A percentile compares a stretch with the other conserved stretches of the same genome.
Evolutionary conservation across 116 monocot genomes (phyloP).

Genomic region (Cymodocea nodosa): DNA sequence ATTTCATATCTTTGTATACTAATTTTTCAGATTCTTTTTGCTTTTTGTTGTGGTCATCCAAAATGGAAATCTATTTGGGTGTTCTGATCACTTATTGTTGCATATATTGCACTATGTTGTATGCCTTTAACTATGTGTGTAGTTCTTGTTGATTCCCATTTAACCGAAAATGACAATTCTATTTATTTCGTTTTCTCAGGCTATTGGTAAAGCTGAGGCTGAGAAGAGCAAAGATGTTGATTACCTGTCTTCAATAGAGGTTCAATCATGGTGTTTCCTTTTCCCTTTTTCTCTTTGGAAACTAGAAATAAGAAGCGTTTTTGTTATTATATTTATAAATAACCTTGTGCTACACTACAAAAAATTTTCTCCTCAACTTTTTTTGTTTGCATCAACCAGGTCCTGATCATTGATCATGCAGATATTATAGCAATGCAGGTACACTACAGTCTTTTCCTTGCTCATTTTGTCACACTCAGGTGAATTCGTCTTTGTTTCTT

Average conservation of each 20-base stretch:
- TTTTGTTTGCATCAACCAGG: conserved; percentile 13
- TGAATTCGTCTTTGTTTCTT: neutral
- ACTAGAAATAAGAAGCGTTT: neutral
- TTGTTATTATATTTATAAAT: neutral
- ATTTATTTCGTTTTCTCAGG: conserved; percentile 23
- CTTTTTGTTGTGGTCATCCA: too few species aligned
- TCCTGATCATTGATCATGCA: conserved; percentile 94
- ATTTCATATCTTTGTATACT: too few species aligned
- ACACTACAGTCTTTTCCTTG: neutral
- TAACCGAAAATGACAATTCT: neutral
- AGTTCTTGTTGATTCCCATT: too few species aligned
- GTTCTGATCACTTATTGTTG: too few species aligned
- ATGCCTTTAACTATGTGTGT: too few species aligned
- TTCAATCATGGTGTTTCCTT: conserved; percentile 3
- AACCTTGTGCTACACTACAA: too few species aligned
- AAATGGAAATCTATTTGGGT: too few species aligned
- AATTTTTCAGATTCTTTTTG: too few species aligned
- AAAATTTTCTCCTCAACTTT: neutral
- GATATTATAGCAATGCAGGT: conserved; percentile 98
- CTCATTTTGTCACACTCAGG: neutral
- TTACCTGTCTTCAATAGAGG: conserved; percentile 98
- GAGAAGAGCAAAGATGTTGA: conserved; percentile 93
- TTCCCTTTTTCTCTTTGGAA: neutral
- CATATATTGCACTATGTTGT: too few species aligned
- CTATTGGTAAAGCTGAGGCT: conserved; percentile 61